Conservation (phyloP, 2,329 filamentous ascomycete genomes). For the Botrytis paeoniae region DNA sequence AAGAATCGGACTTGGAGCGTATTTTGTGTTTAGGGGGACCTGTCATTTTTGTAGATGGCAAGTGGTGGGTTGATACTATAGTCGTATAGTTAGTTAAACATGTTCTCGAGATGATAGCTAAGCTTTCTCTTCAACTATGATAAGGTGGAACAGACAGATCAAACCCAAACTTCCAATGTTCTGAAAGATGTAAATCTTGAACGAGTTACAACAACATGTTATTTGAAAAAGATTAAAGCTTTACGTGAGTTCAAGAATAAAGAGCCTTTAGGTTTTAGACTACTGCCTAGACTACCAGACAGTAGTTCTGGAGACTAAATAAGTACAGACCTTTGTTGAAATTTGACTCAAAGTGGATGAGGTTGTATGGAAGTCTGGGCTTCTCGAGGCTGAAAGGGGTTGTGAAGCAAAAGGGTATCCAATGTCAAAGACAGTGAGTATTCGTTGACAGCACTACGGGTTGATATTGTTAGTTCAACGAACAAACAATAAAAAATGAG, state of each 20-base stretch:
- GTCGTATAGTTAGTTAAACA: background rate
- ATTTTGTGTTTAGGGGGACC: background rate
- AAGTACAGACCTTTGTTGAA: background rate
- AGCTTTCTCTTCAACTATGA: background rate
- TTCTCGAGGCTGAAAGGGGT: background rate
- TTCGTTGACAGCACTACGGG: background rate
- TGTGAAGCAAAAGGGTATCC: background rate
- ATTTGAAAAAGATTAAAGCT: background rate
- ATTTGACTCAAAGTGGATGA: background rate
- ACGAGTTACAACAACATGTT: background rate
- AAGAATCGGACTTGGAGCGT: background rate
- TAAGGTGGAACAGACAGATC: accelerated
- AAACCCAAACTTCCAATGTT: background rate
- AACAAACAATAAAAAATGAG: background rate
- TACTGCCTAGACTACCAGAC: background rate
- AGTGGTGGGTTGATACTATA: background rate
- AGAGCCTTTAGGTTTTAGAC: background rate
- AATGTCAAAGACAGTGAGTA: background rate
- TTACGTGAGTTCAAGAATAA: background rate
- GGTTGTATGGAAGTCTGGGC: background rate
- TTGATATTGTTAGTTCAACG: background rate
- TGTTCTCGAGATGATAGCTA: background rate
- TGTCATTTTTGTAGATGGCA: background rate
- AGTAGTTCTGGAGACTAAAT: accelerated
- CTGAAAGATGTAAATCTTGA: background rate